These are phyloP conservation scores for Pezicula rhizophila DNA, from an alignment of 2,329 filamentous ascomycete genomes.

Conservation along the genomic window DNA sequence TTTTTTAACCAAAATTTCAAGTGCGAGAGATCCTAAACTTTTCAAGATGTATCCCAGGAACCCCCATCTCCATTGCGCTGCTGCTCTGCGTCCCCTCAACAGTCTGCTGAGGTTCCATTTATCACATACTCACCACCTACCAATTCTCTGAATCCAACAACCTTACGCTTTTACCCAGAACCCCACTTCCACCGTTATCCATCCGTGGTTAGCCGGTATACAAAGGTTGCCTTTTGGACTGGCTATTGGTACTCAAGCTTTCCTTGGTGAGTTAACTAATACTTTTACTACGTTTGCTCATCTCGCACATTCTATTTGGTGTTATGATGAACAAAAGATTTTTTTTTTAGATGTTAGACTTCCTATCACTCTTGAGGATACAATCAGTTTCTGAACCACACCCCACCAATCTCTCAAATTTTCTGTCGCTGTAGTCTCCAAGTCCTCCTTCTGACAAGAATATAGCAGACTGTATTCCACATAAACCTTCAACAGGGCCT, in stretches of 20 bases:
- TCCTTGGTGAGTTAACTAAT: no score
- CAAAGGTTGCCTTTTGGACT: no score
- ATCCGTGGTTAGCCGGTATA: no score
- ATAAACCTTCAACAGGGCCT: background rate
- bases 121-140: background rate
- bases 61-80: background rate
- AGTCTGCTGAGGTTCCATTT: background rate
- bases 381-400: constrained; percentile 17
- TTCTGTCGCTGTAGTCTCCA: background rate
- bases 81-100: background rate
- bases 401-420: constrained; percentile 3
- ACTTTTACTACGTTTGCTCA: no score
- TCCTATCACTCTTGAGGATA: constrained; percentile 17
- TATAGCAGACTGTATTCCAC: background rate
- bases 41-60: background rate
- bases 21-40: background rate
- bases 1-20: background rate
- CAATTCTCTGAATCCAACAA: background rate
- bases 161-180: no score
- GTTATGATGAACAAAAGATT: constrained; percentile 20
- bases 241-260: no score
- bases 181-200: no score
- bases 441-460: constrained; percentile 1
- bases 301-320: no score
- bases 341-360: constrained; percentile 26